Percentiles rank a stretch among this genome's conserved stretches.
phyloP scores from a whole-genome alignment of 2,329 filamentous ascomycete genomes.

The Colletotrichum lentis region DNA sequence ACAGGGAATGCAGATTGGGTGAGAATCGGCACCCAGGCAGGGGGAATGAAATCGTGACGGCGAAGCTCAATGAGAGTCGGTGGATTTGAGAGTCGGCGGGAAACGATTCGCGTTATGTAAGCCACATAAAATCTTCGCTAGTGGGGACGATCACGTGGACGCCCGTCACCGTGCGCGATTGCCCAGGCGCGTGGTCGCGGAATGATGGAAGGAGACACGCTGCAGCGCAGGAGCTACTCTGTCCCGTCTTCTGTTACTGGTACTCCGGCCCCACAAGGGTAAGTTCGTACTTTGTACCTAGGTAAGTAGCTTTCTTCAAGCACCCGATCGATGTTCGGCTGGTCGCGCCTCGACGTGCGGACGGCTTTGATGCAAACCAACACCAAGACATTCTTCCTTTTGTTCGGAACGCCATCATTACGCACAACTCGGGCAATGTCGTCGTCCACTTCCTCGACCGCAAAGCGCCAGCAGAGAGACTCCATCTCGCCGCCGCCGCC shows the following conservation, averaged over 20 bases:
- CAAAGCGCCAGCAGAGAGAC: conserved; percentile 51
- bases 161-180: conserved; percentile 17
- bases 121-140: neutral
- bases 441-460: conserved; percentile 12
- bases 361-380: neutral
- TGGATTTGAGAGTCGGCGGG: neutral
- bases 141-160: neutral
- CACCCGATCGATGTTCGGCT: neutral
- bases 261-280: no score
- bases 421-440: conserved; percentile 18
- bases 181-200: conserved; percentile 20
- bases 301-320: conserved; percentile 5
- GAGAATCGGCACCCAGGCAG: no score
- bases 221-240: neutral
- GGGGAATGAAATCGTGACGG: neutral
- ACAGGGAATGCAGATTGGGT: neutral
- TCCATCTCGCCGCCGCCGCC: conserved; percentile 64
- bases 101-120: neutral
- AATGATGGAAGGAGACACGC: neutral
- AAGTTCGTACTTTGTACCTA: no score
- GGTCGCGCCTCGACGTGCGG: conserved; percentile 14
- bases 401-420: neutral
- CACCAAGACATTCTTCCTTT: neutral
- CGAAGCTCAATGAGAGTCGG: neutral
- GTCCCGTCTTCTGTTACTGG: no score